These are phyloP conservation scores for Boletus subcaerulescens DNA, from an alignment of 768 basidiomycete genomes.

Conservation along the genomic window DNA sequence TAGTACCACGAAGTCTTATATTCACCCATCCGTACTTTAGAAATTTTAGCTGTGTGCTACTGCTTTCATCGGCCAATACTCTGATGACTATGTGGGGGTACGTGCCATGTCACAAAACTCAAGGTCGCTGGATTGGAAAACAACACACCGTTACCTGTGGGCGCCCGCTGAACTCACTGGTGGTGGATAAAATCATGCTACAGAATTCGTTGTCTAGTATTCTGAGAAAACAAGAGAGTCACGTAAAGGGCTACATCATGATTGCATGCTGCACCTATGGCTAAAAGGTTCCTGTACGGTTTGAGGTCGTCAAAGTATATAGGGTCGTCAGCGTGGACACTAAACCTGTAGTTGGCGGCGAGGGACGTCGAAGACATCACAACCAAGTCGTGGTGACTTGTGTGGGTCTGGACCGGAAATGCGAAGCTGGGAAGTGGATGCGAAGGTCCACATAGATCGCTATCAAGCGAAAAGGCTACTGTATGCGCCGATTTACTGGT, in stretches of 20 bases:
- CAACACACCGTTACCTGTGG: too few relatives aligned
- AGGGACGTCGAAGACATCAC: conserved; percentile 13
- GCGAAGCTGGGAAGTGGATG: conserved; percentile 19
- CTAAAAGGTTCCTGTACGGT: conserved; percentile 4
- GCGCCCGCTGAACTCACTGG: too few relatives aligned
- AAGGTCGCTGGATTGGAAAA: too few relatives aligned
- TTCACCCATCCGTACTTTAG: too few relatives aligned
- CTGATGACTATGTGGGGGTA: too few relatives aligned
- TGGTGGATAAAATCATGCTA: not conserved
- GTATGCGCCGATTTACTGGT: conserved; percentile 19
- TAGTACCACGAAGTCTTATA: too few relatives aligned
- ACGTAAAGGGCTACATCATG: conserved; percentile 8
- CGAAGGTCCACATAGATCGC: conserved; percentile 21
- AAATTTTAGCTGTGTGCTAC: too few relatives aligned
- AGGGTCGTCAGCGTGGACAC: conserved; percentile 20
- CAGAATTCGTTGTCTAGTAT: conserved; percentile 1
- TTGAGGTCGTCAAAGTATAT: conserved; percentile 27
- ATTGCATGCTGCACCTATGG: conserved; percentile 5
- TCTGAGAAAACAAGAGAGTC: conserved; percentile 4
- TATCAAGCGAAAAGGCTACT: conserved; percentile 20
- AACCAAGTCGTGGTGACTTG: conserved; percentile 10
- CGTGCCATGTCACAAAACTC: too few relatives aligned
- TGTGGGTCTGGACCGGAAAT: conserved; percentile 19
- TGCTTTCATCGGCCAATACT: too few relatives aligned
- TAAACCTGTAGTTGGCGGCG: conserved; percentile 13